Evolutionary conservation across 352 stramenopile genomes (phyloP).

Genomic region (Globisporangium camurandrum): DNA sequence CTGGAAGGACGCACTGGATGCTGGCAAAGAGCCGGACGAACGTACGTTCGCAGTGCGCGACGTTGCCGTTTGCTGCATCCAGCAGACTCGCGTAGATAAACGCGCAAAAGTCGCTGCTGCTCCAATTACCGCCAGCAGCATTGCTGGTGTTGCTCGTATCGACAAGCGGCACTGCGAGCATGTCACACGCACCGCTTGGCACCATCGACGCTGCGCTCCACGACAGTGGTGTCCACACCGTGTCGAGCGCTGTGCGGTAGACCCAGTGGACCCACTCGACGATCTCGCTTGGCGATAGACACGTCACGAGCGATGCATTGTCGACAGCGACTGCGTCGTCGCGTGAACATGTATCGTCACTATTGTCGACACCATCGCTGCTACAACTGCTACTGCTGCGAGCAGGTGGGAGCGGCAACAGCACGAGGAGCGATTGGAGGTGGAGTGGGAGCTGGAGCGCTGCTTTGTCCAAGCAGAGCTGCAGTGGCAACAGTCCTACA

Average conservation of each 20-base stretch:
- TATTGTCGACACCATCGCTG: constrained; percentile 5
- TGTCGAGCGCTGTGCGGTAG: constrained; percentile 18
- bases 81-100: constrained; percentile 27
- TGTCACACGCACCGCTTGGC: background rate
- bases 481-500: constrained; percentile 3
- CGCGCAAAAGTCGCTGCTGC: constrained; percentile 19
- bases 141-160: background rate
- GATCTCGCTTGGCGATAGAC: constrained; percentile 24
- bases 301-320: constrained; percentile 16
- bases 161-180: constrained; percentile 5
- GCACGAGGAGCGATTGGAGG: constrained; percentile 22
- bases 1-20: constrained; percentile 21
- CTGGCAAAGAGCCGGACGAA: constrained; percentile 33
- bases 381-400: too few species aligned
- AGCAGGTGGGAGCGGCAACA: constrained; percentile 11
- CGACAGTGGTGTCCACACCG: constrained; percentile 1
- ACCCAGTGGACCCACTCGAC: constrained; percentile 25
- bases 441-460: constrained; percentile 27
- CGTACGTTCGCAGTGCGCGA: constrained; percentile 18
- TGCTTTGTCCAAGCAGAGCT: constrained; percentile 24
- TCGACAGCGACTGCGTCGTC: too few species aligned
- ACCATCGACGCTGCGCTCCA: background rate
- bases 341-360: constrained; percentile 8
- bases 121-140: constrained; percentile 18
- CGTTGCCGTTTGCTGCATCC: constrained; percentile 15